phyloP scores from a whole-genome alignment of 2,329 filamentous ascomycete species.

The Colletotrichum endophyticum region DNA sequence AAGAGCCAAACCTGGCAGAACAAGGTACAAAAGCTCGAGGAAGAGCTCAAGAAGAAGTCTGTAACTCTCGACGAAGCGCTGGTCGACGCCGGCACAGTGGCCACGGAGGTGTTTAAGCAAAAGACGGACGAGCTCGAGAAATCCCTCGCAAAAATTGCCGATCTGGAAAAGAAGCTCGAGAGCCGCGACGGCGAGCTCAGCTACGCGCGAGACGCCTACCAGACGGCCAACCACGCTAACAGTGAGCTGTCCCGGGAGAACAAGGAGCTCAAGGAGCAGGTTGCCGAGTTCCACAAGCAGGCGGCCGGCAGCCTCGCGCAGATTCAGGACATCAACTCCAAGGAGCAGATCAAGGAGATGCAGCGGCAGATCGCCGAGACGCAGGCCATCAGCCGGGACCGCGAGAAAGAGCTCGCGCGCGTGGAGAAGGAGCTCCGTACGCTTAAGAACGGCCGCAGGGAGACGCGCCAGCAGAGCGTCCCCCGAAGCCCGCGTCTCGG shows the following conservation, averaged over 20 bases:
- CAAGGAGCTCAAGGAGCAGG: slow-evolving; percentile 44
- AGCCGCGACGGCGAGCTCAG: slow-evolving; percentile 52
- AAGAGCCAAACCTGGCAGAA: slow-evolving; percentile 40
- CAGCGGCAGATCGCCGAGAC: slow-evolving; percentile 45
- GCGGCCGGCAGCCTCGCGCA: slow-evolving; percentile 49
- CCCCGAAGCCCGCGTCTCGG: slow-evolving; percentile 62
- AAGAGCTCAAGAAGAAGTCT: slow-evolving; percentile 39
- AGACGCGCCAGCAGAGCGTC: slow-evolving; percentile 61
- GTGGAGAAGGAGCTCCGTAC: slow-evolving; percentile 53
- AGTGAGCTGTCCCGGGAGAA: slow-evolving; percentile 52
- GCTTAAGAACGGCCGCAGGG: slow-evolving; percentile 54
- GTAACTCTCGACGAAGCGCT: slow-evolving; percentile 38
- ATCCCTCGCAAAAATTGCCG: slow-evolving; percentile 40
- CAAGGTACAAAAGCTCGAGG: slow-evolving; percentile 41
- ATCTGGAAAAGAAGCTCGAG: slow-evolving; percentile 41
- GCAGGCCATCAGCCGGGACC: slow-evolving; percentile 48
- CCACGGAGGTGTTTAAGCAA: slow-evolving; percentile 33
- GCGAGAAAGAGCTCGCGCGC: slow-evolving; percentile 55
- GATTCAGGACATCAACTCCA: slow-evolving; percentile 52
- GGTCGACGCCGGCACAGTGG: slow-evolving; percentile 22
- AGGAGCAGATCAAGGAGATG: slow-evolving; percentile 37
- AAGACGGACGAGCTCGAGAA: slow-evolving; percentile 46
- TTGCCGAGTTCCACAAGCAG: slow-evolving; percentile 44
- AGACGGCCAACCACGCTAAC: slow-evolving; percentile 57
- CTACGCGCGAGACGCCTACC: slow-evolving; percentile 64